phyloP scores from a whole-genome alignment of 2,329 filamentous ascomycete genomes.

The Nakataea oryzae region DNA sequence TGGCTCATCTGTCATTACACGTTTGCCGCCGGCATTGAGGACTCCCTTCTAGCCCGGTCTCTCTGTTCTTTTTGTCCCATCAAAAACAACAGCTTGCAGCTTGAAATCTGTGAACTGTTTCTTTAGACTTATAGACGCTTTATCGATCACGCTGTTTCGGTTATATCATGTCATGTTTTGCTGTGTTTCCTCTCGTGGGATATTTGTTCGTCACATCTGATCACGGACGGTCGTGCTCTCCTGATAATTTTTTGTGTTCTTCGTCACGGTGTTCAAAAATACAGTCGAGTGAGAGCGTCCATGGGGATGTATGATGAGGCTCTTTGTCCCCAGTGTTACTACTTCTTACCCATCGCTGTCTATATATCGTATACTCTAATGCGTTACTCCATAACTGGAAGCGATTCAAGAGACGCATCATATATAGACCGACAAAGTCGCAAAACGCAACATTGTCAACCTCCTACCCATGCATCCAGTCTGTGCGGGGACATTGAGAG shows the following conservation, averaged over 20 bases:
- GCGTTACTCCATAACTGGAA: background rate
- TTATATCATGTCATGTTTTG: background rate
- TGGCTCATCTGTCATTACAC: background rate
- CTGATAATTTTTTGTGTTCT: background rate
- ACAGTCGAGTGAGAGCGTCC: background rate
- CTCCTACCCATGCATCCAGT: too few species aligned
- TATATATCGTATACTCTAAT: background rate
- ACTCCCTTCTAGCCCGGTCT: background rate
- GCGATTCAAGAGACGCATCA: too few species aligned
- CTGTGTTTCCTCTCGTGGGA: background rate
- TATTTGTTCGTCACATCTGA: background rate
- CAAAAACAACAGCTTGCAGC: conserved; percentile 20
- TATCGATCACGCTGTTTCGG: background rate
- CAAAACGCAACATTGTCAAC: too few species aligned
- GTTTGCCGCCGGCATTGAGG: background rate
- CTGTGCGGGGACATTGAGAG: too few species aligned
- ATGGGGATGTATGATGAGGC: background rate
- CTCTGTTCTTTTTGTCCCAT: background rate
- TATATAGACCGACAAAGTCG: too few species aligned
- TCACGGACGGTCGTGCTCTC: background rate
- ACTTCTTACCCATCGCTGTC: background rate
- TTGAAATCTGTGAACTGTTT: conserved; percentile 8
- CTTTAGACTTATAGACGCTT: background rate
- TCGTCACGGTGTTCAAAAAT: background rate
- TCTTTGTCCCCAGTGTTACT: background rate